Base-by-base conservation (phyloP, 164 flowering plant species). In the Nymphaea colorata region DNA sequence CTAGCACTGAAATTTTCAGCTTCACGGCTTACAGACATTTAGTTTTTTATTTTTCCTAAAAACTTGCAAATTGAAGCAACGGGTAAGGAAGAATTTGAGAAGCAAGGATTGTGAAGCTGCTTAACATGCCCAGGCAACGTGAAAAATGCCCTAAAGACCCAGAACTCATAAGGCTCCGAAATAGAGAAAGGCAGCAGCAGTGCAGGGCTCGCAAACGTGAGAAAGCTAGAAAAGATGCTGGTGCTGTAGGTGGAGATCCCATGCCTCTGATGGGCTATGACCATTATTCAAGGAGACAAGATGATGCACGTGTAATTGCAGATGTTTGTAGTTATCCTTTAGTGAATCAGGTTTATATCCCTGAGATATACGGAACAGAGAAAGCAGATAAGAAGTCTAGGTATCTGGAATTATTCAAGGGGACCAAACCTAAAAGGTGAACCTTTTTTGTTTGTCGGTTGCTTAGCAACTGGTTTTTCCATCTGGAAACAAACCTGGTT, bases 161-260 rank as follows among this genome's bases (percentile, higher is more conserved):
- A 36, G 78, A 75, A 69, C 61, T 66, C 65, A 71, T 61, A 16
- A 72, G 78, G 16, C 62, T 75, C 36, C 75, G 70, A 74, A 78
- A 75, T 63, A 63, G 78, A 68, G n/a, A 70, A 64, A 72, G 77
- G 72, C 80, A 77, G 47, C 80, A 75, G 64, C 70, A 72, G 45
- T 78, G 70, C 60, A 70, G 80, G 64, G 78, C 72, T 41, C 72
- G 76, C 15, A 78, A 78, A 66, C 78, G 78, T 51, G 73, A 75
- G 45, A 75, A 68, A 11, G 69, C 71, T 59, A 72, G 62, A 67
- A 63, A 60, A 45, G 68, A 62, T 60, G 55, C 60, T 4, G 6
- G 41, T 44, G 11, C 47, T 18, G 4, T 15, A 59, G 43, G 41
- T 65, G 68, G 44, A 55, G 66, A 68, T 44, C 61, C 64, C 44